Conservation (phyloP, 148 eudicot genomes). For the Rhododendron vialii region DNA sequence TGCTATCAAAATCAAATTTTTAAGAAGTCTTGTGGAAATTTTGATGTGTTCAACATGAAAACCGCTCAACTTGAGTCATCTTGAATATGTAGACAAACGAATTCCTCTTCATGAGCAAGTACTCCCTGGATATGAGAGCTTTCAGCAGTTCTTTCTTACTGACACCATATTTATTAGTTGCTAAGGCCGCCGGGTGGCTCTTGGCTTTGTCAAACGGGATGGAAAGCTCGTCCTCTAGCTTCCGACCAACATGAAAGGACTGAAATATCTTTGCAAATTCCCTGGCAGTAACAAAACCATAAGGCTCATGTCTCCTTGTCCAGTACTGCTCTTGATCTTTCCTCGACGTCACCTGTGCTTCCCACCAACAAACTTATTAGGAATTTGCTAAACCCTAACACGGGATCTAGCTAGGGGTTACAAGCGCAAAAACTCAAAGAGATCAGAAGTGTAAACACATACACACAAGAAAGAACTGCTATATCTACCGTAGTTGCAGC, state of each 20-base stretch:
- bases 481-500: not conserved
- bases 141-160: constrained; percentile 14
- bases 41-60: not conserved
- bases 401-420: not conserved
- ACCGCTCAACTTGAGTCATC: constrained; percentile 1
- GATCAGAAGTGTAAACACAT: not conserved
- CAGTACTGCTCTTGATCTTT: constrained; percentile 28
- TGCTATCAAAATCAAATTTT: not conserved
- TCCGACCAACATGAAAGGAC: constrained; percentile 14
- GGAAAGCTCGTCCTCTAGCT: constrained; percentile 9
- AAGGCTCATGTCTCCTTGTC: not conserved
- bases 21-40: not conserved
- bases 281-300: constrained; percentile 5
- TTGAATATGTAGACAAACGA: constrained; percentile 23
- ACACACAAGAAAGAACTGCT: not conserved
- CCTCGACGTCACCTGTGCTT: constrained; percentile 10
- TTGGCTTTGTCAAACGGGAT: constrained; percentile 19
- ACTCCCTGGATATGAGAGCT: constrained; percentile 15
- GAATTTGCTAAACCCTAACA: not conserved
- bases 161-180: constrained; percentile 13
- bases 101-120: constrained; percentile 20
- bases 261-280: constrained; percentile 14
- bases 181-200: constrained; percentile 23
- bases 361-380: too few relatives aligned
- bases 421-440: not conserved